Base-by-base conservation (phyloP, 441 rosid genomes). In the Brassica balearica region DNA sequence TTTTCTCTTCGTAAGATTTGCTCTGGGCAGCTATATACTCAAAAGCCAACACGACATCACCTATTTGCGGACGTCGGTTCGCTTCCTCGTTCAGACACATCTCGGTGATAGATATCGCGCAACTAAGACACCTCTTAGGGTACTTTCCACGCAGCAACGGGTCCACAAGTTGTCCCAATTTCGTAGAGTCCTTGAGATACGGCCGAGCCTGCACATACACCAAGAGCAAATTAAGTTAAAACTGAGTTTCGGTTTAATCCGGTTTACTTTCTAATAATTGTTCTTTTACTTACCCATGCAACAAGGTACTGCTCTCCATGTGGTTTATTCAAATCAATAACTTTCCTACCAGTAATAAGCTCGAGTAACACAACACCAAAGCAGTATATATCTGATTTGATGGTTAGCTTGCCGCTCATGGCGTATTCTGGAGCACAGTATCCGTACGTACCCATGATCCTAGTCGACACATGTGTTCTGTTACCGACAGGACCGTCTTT, bases 71-170 rank as follows among this genome's bases (percentile, higher is more conserved):
- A 23, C 97, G 89, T 51, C 83, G 85, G 71, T 81, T 84, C 3
- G 98, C 92, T 80, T 95, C 96, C 77, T 95, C 97, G 4, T 89
- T 87, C 17, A 95, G 88, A 79, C 99, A 95, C 99, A 95, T 90
- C 36, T 93, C 88, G 0, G 96, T 86, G 58, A 95, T 81, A n/a
- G 99, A 89, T 32, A 95, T 81, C 32, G 97, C 91, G 27, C 93
- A 89, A 81, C 83, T 94, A 75, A 95, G 86, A 84, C 95, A 91
- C 46, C 86, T 93, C 8, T 85, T 85, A 23, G 99, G 89, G 71
- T 81, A 91, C n/a, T 73, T 78, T 64, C 97, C 97, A 65, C 84
- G 86, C 61, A 93, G 66, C 60, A 82, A 71, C 34, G 99, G 99
- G 76, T 95, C 99, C 15, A 84, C 98, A 78, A 95, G 58, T 32